phyloP scores from a whole-genome alignment of 1,284 basidiomycete species.

The Heterobasidion parviporum region DNA sequence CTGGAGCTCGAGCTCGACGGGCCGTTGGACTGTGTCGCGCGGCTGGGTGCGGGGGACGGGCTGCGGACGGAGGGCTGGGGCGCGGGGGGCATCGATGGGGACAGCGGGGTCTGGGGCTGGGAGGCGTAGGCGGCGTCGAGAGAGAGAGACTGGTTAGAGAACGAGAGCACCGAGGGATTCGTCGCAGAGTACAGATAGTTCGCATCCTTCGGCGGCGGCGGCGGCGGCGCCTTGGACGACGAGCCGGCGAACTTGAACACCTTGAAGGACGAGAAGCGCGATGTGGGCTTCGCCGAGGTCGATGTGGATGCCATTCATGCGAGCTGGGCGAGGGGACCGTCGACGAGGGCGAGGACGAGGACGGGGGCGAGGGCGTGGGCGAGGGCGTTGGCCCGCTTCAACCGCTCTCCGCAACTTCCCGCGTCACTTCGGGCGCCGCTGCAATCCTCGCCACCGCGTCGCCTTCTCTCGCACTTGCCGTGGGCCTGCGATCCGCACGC shows the following conservation, averaged over 20 bases:
- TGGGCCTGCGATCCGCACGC: too few species aligned
- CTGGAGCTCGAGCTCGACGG: conserved; percentile 4
- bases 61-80: conserved; percentile 23
- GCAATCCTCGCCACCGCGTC: too few species aligned
- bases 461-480: too few species aligned
- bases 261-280: conserved; percentile 54
- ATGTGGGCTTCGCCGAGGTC: conserved; percentile 24
- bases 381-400: background rate
- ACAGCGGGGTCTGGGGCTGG: conserved; percentile 29
- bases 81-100: conserved; percentile 26
- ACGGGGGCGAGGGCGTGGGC: background rate
- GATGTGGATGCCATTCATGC: conserved; percentile 20
- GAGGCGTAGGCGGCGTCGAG: conserved; percentile 25
- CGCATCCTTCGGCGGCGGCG: conserved; percentile 60
- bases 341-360: background rate
- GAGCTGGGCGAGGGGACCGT: background rate
- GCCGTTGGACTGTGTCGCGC: conserved; percentile 17
- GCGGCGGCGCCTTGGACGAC: conserved; percentile 32
- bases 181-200: conserved; percentile 32
- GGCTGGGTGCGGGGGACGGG: conserved; percentile 23
- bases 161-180: conserved; percentile 43
- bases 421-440: too few species aligned
- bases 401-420: too few species aligned
- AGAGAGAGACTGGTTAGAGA: conserved; percentile 29
- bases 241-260: conserved; percentile 41